Conservation (phyloP, 2,329 filamentous ascomycete species). For the Epichloe glyceriae region DNA sequence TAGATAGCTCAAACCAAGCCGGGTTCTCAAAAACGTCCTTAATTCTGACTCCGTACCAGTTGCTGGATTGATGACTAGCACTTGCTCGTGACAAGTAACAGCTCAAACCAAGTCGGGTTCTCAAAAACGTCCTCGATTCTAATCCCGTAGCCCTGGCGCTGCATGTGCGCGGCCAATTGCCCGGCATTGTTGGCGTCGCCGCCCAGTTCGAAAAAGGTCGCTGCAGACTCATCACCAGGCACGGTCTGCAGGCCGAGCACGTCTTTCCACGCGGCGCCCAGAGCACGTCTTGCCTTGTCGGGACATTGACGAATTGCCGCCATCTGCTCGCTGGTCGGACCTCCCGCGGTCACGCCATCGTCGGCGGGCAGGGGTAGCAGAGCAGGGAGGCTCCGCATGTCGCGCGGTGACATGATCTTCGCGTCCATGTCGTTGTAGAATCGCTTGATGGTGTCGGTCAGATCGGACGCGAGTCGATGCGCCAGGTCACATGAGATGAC, state of each 20-base stretch:
- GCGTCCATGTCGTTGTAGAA: not conserved
- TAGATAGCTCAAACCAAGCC: too few species aligned
- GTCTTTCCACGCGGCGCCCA: not conserved
- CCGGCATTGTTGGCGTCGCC: conserved; percentile 1
- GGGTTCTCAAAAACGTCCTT: too few species aligned
- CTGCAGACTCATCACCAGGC: not conserved
- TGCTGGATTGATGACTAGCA: too few species aligned
- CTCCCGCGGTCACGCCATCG: too few species aligned
- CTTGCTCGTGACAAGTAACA: not conserved
- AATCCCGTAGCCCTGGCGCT: not conserved
- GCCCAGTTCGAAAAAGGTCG: not conserved
- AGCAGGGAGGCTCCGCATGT: not conserved
- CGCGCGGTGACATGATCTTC: not conserved
- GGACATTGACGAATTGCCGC: not conserved
- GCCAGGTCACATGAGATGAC: not conserved
- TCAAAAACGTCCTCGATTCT: conserved; percentile 1
- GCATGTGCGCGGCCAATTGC: conserved; percentile 1
- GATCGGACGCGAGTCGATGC: not conserved
- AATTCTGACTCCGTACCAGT: not conserved
- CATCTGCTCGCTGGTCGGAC: not conserved
- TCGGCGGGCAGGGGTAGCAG: not conserved
- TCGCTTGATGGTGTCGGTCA: not conserved
- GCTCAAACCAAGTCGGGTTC: not conserved
- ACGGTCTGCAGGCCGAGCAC: not conserved
- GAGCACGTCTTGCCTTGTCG: not conserved